A percentile compares a stretch with the other conserved stretches of the same genome.
These are phyloP conservation scores for Penicillium sp. DNA, from an alignment of 2,329 filamentous ascomycete species.

Conservation along the genomic window DNA sequence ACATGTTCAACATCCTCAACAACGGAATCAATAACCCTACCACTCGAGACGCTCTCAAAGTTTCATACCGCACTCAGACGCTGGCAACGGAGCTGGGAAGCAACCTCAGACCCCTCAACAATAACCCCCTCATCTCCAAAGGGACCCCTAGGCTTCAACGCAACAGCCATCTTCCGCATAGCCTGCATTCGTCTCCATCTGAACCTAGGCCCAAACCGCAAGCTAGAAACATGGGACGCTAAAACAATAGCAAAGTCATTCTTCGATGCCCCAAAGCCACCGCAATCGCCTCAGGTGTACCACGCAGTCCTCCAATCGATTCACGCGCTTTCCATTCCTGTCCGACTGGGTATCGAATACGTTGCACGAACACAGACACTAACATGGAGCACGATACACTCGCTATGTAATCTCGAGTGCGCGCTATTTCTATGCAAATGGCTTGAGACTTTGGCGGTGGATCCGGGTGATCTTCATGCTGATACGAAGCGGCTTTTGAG, in stretches of 20 bases:
- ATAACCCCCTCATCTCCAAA: neutral
- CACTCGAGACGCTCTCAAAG: neutral
- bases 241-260: neutral
- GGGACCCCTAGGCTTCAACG: neutral
- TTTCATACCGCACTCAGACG: neutral
- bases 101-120: neutral
- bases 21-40: neutral
- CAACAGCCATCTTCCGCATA: neutral
- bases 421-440: conserved; percentile 39
- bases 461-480: neutral
- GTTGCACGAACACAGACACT: conserved; percentile 18
- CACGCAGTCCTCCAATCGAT: neutral
- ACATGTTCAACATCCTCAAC: neutral
- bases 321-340: conserved; percentile 24
- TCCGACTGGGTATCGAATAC: conserved; percentile 17
- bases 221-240: neutral
- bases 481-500: neutral
- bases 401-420: conserved; percentile 22
- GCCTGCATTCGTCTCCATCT: neutral
- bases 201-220: neutral
- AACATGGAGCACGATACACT: conserved; percentile 21
- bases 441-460: conserved; percentile 14
- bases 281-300: neutral
- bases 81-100: neutral
- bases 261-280: neutral